Base-by-base conservation (phyloP, 345 rosid genomes). In the Acer yangbiense region DNA sequence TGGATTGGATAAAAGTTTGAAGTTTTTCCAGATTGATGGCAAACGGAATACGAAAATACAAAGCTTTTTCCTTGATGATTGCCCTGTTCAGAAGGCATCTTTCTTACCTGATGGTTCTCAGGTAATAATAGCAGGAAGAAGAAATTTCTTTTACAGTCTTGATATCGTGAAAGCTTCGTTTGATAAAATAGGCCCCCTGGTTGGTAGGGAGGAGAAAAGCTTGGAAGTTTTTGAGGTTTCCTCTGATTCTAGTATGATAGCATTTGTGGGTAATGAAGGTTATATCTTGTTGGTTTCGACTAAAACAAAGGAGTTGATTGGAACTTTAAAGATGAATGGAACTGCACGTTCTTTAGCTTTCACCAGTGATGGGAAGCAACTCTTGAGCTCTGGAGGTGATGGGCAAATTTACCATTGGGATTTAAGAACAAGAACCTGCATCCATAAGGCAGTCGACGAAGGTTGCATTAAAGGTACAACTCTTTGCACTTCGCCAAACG, bases 131-230 rank as follows among this genome's bases (percentile, higher is more conserved):
- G 79, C 98, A 0, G 99, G 99, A 69, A 88, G 98, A 83, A 92
- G 98, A 78, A 96, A 92, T 78, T 93, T 89, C 87, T 94, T 96
- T 77, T 94, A 94, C 84, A 88, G 89, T 82, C 91, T 96, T 85
- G 97, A 96, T 89, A 81, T 96, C 12, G 92, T 89, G 86, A 87
- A 89, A 69, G 98, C 95, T 12, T 85, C 76, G 78, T 88, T 94
- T 27, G 93, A 92, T 82, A 96, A 92, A 81, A 90, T 90, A 54
- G 97, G 98, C 9, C 97, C 97, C 4, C 85, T 96, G 50, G 94
- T 94, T 64, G 99, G 99, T 76, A 91, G 97, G 85, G 98, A 95
- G 77, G 99, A 96, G 87, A 94, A 87, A 86, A 96, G 99, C 90
- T 86, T 94, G 90, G 98, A 96, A 85, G 73, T 63, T 55, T 94